Base-by-base conservation (phyloP, 805 yeast species). In the Kluyveromyces siamensis region DNA sequence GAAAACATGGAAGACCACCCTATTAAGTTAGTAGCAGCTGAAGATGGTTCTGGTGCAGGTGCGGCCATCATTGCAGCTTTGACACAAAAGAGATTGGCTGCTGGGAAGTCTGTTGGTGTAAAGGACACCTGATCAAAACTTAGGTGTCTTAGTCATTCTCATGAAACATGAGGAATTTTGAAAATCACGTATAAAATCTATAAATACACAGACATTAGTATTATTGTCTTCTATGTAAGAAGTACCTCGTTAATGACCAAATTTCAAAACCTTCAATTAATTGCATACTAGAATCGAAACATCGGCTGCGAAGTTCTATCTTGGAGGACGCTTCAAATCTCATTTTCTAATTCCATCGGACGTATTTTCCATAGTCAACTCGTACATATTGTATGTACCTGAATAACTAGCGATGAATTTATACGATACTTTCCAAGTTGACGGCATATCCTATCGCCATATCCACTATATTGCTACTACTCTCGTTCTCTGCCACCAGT, bases 21-120 rank as follows among this genome's bases (percentile, higher is more conserved):
- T 55, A 82, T 93, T 62, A 71, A 76, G 55, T 81, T 90, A 57
- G 87, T 84, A 39, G 86, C 95, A 50, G 98, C 99, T 55, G 96
- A 91, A 72, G 99, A 93, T 72, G 99, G 99, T 60, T 84, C 93
- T 37, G 98, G 98, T 73, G 96, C 87, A 44, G 99, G 99, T 66
- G 99, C 99, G 49, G 99, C 98, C 46, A 79, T 91, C 60, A 91
- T 93, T 71, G 98, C 99, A 48, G 97, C 98, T 41, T 78, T 91
- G 69, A 84, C 98, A 50, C 80, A 84, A 68, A 75, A 80, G 67
- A 83, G 99, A 73, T 73, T 83, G 61, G 75, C 72, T 55, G 74
- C 77, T 52, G 91, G 91, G 43, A 68, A 76, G 61, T 80, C 87
- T 52, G 83, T 85, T 52, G 91, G 91, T 60, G 61, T 70, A 40